phyloP scores from a whole-genome alignment of 208 protist species.

The Leishmania tropica region DNA sequence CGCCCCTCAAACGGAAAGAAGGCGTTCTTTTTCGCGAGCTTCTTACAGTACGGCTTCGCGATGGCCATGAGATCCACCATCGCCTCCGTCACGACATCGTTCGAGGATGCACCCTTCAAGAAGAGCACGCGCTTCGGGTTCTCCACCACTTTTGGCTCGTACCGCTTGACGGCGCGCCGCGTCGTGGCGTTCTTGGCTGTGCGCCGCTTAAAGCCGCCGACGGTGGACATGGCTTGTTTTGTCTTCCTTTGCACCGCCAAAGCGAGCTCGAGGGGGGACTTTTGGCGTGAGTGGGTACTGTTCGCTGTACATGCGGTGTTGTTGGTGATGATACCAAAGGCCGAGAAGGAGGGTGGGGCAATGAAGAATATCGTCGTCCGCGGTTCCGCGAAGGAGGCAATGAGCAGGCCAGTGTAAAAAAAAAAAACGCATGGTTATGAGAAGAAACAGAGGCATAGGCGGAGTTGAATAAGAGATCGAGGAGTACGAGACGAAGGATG shows the following conservation, averaged over 20 bases:
- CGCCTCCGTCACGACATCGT: conserved; percentile 66
- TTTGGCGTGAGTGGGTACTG: too few species aligned
- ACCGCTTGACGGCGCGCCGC: conserved; percentile 80
- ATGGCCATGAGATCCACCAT: conserved; percentile 80
- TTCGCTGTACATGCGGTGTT: not conserved
- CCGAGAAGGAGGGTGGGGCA: not conserved
- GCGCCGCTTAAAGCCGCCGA: conserved; percentile 77
- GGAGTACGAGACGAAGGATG: not conserved
- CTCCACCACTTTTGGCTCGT: conserved; percentile 85
- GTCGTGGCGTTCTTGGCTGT: conserved; percentile 63
- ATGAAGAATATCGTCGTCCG: not conserved
- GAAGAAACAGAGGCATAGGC: not conserved
- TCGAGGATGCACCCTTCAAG: conserved; percentile 63
- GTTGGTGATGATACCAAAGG: too few species aligned
- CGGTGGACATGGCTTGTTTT: conserved; percentile 37
- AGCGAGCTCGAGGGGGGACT: not conserved
- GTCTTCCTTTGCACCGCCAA: too few species aligned
- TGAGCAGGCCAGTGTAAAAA: not conserved
- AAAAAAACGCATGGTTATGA: not conserved
- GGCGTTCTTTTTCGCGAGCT: conserved; percentile 82
- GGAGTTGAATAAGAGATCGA: not conserved
- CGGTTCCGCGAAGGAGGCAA: not conserved
- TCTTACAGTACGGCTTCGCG: conserved; percentile 81
- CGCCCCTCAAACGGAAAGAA: conserved; percentile 87
- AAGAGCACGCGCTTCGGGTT: conserved; percentile 87